Conservation (phyloP, 108 stramenopile genomes). For the Mediolabrus comicus region DNA sequence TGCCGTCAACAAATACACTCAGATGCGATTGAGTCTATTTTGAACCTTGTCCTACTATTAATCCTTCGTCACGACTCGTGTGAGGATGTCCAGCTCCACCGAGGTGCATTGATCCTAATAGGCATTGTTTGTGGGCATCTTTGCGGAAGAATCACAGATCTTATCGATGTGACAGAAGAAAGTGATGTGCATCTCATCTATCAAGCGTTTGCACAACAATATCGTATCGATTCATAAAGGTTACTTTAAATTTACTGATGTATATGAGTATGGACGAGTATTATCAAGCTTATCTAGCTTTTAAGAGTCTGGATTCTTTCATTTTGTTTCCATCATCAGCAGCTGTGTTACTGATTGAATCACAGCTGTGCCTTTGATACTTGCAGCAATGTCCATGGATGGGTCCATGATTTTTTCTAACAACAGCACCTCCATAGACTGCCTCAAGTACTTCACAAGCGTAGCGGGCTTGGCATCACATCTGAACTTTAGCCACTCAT, state of each 20-base stretch:
- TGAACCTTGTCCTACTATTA: slow-evolving; percentile 37
- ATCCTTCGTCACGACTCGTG: slow-evolving; percentile 38
- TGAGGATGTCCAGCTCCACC: slow-evolving; percentile 20
- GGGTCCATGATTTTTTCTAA: slow-evolving; percentile 69
- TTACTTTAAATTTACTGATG: neutral
- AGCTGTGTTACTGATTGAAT: slow-evolving; percentile 54
- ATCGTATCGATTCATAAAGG: neutral
- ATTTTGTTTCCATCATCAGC: slow-evolving; percentile 24
- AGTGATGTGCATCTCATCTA: neutral
- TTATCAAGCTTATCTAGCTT: slow-evolving; percentile 48
- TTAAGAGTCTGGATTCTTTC: neutral
- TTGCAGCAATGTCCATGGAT: slow-evolving; percentile 44
- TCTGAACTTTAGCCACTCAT: slow-evolving; percentile 70
- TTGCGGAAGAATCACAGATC: slow-evolving; percentile 29
- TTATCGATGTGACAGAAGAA: slow-evolving; percentile 15
- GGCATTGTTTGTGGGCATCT: slow-evolving; percentile 38
- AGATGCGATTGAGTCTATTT: slow-evolving; percentile 14
- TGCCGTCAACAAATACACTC: slow-evolving; percentile 19
- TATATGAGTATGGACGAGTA: slow-evolving; percentile 40
- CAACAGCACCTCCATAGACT: slow-evolving; percentile 59
- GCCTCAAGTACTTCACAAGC: slow-evolving; percentile 65
- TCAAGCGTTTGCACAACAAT: neutral
- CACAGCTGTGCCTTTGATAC: slow-evolving; percentile 52
- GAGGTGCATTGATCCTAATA: slow-evolving; percentile 16
- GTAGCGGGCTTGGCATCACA: slow-evolving; percentile 66